phyloP scores from a whole-genome alignment of 108 stramenopile species.

The Skeletonema tropicum region DNA sequence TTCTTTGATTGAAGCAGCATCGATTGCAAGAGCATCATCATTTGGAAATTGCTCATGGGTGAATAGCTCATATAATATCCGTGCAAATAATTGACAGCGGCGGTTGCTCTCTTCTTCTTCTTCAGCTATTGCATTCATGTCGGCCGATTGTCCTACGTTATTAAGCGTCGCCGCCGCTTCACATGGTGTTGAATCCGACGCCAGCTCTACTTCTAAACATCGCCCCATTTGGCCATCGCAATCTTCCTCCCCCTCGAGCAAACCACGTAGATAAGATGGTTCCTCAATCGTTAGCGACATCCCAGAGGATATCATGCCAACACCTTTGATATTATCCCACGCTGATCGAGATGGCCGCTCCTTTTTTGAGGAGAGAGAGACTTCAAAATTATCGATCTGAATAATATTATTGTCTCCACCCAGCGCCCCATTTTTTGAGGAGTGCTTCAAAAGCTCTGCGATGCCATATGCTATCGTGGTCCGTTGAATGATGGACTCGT shows the following conservation, averaged over 20 bases:
- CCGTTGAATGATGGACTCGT: neutral
- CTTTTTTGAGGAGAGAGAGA: neutral
- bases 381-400: conserved; percentile 8
- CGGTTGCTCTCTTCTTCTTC: neutral
- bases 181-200: too few relatives aligned
- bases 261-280: neutral
- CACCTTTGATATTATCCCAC: conserved; percentile 3
- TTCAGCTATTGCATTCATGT: neutral
- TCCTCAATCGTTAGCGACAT: neutral
- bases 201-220: neutral
- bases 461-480: conserved; percentile 4
- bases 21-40: neutral
- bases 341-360: neutral
- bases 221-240: neutral
- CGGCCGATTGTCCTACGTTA: too few relatives aligned
- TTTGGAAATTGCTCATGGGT: conserved; percentile 9
- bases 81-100: conserved; percentile 23
- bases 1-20: neutral
- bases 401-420: neutral
- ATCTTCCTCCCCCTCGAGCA: neutral
- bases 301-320: neutral
- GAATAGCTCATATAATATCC: conserved; percentile 24
- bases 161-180: too few relatives aligned
- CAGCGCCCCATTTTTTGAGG: neutral
- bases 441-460: neutral